Conservation (phyloP, 2,329 filamentous ascomycete genomes). For the Cordyceps militaris region DNA sequence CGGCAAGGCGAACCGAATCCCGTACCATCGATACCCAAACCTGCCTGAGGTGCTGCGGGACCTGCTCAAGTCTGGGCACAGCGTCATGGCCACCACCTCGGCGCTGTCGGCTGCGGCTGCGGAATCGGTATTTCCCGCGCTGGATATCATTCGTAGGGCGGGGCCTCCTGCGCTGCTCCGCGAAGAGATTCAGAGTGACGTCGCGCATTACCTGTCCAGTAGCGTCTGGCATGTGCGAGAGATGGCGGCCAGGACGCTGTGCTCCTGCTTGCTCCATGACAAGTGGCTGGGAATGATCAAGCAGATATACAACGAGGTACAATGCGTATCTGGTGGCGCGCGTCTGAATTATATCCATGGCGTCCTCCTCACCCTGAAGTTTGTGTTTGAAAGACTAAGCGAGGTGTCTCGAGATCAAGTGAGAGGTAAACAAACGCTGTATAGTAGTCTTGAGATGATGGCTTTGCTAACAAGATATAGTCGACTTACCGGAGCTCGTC, state of each 20-base stretch:
- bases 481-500: conserved; percentile 24
- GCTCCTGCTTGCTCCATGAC: conserved; percentile 50
- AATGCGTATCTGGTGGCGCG: conserved; percentile 19
- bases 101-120: conserved; percentile 34
- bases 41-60: conserved; percentile 57
- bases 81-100: conserved; percentile 34
- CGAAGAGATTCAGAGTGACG: conserved; percentile 47
- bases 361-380: conserved; percentile 47
- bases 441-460: not conserved
- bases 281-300: conserved; percentile 40
- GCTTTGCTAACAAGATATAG: conserved; percentile 21
- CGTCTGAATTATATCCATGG: conserved; percentile 52
- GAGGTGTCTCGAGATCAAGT: conserved; percentile 39
- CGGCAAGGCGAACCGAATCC: conserved; percentile 56
- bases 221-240: conserved; percentile 75
- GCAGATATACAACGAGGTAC: conserved; percentile 26
- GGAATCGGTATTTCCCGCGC: conserved; percentile 72
- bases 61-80: conserved; percentile 49
- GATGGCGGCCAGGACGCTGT: conserved; percentile 68
- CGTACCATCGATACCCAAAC: conserved; percentile 62
- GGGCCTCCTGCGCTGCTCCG: conserved; percentile 54
- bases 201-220: conserved; percentile 58
- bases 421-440: conserved; percentile 30
- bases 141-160: conserved; percentile 72
- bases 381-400: conserved; percentile 46